Conservation (phyloP, 192 early-diverging fungal genomes). For the Podila epigama region DNA sequence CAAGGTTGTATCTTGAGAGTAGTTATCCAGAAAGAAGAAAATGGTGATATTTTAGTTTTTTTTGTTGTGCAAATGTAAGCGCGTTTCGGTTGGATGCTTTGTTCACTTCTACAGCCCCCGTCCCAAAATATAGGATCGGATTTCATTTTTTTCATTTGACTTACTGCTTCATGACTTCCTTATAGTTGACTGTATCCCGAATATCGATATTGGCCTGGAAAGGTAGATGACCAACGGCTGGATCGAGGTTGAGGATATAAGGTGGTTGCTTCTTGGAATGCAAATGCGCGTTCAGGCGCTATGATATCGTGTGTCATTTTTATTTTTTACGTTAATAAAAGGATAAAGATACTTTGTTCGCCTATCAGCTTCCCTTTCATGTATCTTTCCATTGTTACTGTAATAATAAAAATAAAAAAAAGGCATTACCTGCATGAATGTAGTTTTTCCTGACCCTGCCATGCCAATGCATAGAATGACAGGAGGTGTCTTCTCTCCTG, state of each 20-base stretch:
- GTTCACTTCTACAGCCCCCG: neutral
- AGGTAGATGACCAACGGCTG: slow-evolving; percentile 85
- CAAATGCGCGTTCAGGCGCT: slow-evolving; percentile 90
- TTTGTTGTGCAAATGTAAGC: too few species aligned
- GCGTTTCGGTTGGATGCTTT: too few species aligned
- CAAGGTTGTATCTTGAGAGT: slow-evolving; percentile 80
- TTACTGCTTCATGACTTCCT: slow-evolving; percentile 97
- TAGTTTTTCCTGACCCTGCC: slow-evolving; percentile 97
- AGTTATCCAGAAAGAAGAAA: neutral
- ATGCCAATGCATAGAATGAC: slow-evolving; percentile 92
- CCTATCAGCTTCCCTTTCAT: neutral
- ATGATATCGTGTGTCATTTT: neutral
- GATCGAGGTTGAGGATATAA: slow-evolving; percentile 96
- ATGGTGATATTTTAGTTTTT: too few species aligned
- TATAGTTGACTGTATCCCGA: slow-evolving; percentile 97
- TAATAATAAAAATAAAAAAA: neutral
- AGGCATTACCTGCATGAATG: slow-evolving; percentile 88
- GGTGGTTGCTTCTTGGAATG: slow-evolving; percentile 75
- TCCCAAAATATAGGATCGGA: neutral
- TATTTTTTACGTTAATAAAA: neutral
- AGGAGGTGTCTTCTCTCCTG: slow-evolving; percentile 63
- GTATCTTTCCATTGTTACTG: neutral
- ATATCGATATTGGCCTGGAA: slow-evolving; percentile 98
- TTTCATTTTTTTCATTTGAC: neutral
- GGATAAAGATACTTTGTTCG: neutral